A percentile compares a stretch with the other conserved stretches of the same genome.
These are phyloP conservation scores for Argentina anserina DNA, from an alignment of 306 rosid genomes.

Conservation along the genomic window DNA sequence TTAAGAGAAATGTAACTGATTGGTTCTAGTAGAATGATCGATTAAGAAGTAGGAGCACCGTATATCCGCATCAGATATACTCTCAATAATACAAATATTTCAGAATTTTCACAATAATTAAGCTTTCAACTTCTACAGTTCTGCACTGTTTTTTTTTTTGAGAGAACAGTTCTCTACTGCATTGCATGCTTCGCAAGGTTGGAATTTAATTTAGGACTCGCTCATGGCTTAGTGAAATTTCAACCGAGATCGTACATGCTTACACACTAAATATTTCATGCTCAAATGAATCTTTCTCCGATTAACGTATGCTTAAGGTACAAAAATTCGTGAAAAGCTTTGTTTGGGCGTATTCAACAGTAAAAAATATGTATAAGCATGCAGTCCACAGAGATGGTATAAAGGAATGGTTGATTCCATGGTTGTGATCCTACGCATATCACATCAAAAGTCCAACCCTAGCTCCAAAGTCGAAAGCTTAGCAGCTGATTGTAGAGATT, in stretches of 20 bases:
- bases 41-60: neutral
- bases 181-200: too few species aligned
- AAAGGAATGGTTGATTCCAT: constrained; percentile 21
- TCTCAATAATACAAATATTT: neutral
- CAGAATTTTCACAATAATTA: too few species aligned
- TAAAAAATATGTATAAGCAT: neutral
- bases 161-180: too few species aligned
- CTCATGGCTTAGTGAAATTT: too few species aligned
- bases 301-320: neutral
- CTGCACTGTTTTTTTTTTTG: too few species aligned
- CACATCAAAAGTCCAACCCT: constrained; percentile 11
- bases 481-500: constrained; percentile 30
- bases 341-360: neutral
- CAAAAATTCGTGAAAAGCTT: neutral
- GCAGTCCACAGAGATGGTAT: constrained; percentile 18
- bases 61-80: neutral
- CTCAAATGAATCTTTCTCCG: neutral
- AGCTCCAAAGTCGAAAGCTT: constrained; percentile 16
- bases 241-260: too few species aligned
- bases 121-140: too few species aligned
- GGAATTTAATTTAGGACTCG: too few species aligned
- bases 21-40: neutral
- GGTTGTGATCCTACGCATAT: constrained; percentile 22
- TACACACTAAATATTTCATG: neutral
- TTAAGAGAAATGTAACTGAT: neutral